Evolutionary conservation across 306 rosid genomes (phyloP).

Genomic region (Citrullus mucosospermus): DNA sequence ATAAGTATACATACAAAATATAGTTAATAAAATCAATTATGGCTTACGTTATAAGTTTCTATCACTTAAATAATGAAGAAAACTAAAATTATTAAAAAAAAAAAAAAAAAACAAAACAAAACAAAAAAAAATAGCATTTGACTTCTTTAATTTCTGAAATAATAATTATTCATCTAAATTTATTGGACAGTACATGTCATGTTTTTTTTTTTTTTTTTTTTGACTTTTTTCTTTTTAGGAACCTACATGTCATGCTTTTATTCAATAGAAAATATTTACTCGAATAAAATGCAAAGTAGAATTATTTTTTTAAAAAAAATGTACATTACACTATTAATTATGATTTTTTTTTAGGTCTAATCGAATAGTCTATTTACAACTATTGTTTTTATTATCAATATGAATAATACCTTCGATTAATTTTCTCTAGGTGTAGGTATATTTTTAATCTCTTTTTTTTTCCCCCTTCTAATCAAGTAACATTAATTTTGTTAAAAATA

Average conservation of each 20-base stretch:
- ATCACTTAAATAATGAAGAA: background rate
- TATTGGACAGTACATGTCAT: background rate
- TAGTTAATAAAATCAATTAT: background rate
- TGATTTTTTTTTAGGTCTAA: too few species aligned
- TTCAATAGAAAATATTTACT: background rate
- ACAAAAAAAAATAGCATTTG: background rate
- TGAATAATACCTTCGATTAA: background rate
- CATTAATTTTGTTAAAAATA: too few species aligned
- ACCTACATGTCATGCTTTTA: too few species aligned
- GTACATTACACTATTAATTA: too few species aligned
- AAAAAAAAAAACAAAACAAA: too few species aligned
- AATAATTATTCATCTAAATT: background rate
- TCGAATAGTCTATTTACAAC: too few species aligned
- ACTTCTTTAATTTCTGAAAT: background rate
- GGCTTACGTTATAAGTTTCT: background rate
- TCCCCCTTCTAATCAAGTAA: background rate
- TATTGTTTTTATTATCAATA: background rate
- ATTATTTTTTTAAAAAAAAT: too few species aligned
- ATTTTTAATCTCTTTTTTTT: too few species aligned
- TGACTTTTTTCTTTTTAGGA: too few species aligned
- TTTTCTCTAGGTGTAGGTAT: background rate
- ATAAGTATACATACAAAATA: background rate
- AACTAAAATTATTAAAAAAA: background rate
- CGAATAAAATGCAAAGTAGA: background rate
- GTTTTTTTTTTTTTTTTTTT: too few species aligned